Conservation (phyloP, 139 green algal species). For the Marvania coccoides region DNA sequence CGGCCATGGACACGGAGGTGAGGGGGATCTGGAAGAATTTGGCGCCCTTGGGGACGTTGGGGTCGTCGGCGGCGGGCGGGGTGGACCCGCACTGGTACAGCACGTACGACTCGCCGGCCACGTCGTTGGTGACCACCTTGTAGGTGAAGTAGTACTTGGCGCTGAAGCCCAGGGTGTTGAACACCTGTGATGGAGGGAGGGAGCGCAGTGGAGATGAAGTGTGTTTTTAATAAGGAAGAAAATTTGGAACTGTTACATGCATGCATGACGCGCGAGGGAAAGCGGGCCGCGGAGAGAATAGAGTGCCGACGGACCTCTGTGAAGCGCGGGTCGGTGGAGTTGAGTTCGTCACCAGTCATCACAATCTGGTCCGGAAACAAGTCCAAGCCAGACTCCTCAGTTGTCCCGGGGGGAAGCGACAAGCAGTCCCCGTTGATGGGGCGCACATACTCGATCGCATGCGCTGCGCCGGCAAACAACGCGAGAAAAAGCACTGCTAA, state of each 20-base stretch:
- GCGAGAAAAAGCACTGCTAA: background rate
- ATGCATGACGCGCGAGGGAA: no score
- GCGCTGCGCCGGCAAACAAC: background rate
- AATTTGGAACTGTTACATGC: no score
- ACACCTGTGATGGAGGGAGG: conserved; percentile 36
- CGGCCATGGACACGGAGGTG: conserved; percentile 33
- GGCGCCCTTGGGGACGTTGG: conserved; percentile 23
- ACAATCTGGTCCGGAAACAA: no score
- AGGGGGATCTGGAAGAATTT: conserved; percentile 67
- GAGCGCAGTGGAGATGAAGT: background rate
- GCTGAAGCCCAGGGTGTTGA: conserved; percentile 45
- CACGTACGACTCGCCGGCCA: conserved; percentile 62
- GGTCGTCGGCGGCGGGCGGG: conserved; percentile 4
- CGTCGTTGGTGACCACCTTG: conserved; percentile 54
- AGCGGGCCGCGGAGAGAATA: no score
- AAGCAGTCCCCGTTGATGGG: conserved; percentile 25
- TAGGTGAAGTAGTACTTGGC: conserved; percentile 55
- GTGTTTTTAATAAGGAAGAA: no score
- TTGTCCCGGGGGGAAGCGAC: no score
- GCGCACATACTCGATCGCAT: background rate
- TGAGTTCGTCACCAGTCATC: no score
- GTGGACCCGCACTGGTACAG: conserved; percentile 67
- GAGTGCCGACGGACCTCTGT: no score
- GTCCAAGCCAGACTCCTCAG: no score
- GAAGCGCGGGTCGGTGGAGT: no score